Conservation (phyloP, 2,329 filamentous ascomycete genomes). For the Monilinia aucupariae region DNA sequence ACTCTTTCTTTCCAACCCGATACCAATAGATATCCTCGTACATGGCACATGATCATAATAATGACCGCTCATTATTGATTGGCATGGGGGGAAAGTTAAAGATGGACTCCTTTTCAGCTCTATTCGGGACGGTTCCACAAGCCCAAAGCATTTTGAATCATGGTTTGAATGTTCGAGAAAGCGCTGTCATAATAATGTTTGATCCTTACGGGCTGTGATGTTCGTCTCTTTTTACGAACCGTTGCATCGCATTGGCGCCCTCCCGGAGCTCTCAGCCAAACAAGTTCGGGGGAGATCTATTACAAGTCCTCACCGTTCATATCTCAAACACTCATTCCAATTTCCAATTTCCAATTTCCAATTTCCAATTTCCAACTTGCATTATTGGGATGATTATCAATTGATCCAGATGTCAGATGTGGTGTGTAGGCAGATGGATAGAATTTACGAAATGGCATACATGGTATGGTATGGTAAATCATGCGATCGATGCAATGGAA, state of each 20-base stretch:
- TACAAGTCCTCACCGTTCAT: background rate
- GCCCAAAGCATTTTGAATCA: slow-evolving; percentile 5
- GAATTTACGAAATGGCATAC: slow-evolving; percentile 1
- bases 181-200: background rate
- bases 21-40: background rate
- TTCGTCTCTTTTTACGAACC: slow-evolving; percentile 8
- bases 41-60: slow-evolving; percentile 1
- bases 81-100: slow-evolving; percentile 1
- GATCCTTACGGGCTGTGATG: background rate
- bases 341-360: too few species aligned
- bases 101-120: slow-evolving; percentile 9
- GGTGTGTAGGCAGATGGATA: background rate
- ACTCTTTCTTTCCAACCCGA: background rate
- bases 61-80: background rate
- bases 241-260: slow-evolving; percentile 15
- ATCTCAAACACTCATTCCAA: slow-evolving; percentile 13
- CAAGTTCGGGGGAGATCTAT: background rate
- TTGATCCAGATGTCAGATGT: background rate
- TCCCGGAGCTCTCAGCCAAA: background rate
- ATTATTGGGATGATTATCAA: slow-evolving; percentile 1
- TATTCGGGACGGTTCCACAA: slow-evolving; percentile 9
- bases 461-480: background rate
- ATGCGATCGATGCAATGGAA: slow-evolving; percentile 11
- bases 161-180: background rate
- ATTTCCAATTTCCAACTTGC: background rate